These are phyloP conservation scores for Coemansia sp. DNA, from an alignment of 192 early-diverging fungal species.

Conservation along the genomic window DNA sequence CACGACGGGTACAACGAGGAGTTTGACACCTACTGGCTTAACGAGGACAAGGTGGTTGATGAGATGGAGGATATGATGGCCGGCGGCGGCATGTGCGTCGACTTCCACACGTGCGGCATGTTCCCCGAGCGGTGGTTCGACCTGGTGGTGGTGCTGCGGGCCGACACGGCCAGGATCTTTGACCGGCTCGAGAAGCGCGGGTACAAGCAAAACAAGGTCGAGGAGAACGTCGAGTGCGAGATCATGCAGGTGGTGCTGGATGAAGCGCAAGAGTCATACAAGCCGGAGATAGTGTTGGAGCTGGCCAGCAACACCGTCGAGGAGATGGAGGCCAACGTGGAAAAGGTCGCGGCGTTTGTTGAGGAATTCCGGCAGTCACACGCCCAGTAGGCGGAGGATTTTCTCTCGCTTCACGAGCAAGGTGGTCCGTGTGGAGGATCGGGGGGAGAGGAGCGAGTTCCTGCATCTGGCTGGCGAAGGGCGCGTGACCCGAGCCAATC, in stretches of 20 bases:
- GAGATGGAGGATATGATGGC: slow-evolving; percentile 82
- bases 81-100: slow-evolving; percentile 81
- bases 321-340: slow-evolving; percentile 89
- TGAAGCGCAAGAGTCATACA: slow-evolving; percentile 83
- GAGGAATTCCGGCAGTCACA: slow-evolving; percentile 43
- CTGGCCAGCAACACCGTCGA: slow-evolving; percentile 74
- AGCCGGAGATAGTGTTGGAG: slow-evolving; percentile 73
- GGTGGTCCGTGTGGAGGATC: neutral
- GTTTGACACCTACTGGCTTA: slow-evolving; percentile 80
- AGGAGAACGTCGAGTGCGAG: slow-evolving; percentile 94
- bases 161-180: slow-evolving; percentile 75
- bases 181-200: slow-evolving; percentile 73
- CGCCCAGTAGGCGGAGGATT: too few relatives aligned
- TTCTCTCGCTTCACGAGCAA: neutral
- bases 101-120: slow-evolving; percentile 92
- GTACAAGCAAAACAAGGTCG: slow-evolving; percentile 78
- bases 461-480: neutral
- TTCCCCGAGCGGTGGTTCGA: slow-evolving; percentile 99
- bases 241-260: slow-evolving; percentile 95
- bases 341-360: slow-evolving; percentile 68
- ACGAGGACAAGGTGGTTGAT: slow-evolving; percentile 94
- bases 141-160: slow-evolving; percentile 84
- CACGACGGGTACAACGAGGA: slow-evolving; percentile 85
- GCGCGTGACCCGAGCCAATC: neutral
- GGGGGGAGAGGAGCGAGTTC: too few relatives aligned